Percentiles rank a stretch among this genome's conserved stretches.
Evolutionary conservation across 176 grass and related monocot species (phyloP).

Genomic region (Triticum dicoccoides): DNA sequence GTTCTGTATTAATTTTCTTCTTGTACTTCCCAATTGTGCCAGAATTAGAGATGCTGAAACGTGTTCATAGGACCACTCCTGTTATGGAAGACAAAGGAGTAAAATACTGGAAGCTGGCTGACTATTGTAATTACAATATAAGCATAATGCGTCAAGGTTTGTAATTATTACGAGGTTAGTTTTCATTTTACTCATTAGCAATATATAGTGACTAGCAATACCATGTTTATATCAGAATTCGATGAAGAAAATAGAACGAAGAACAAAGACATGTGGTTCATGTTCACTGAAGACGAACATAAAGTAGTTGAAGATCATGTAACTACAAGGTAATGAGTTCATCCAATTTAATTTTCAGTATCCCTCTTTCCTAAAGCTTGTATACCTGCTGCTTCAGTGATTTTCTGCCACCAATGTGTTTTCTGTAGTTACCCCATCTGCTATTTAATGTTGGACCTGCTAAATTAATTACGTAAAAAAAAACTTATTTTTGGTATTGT

Average conservation of each 20-base stretch:
- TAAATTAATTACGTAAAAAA: too few relatives aligned
- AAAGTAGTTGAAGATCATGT: slow-evolving; percentile 29
- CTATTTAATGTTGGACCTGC: neutral
- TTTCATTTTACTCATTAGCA: slow-evolving; percentile 10
- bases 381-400: neutral
- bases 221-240: slow-evolving; percentile 26
- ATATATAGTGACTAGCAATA: slow-evolving; percentile 16
- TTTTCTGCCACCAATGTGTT: neutral
- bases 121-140: slow-evolving; percentile 21
- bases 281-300: slow-evolving; percentile 38
- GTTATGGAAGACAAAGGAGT: slow-evolving; percentile 30
- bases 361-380: neutral
- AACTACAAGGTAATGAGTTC: slow-evolving; percentile 31
- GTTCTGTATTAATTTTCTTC: neutral
- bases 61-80: slow-evolving; percentile 39
- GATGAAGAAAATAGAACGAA: neutral
- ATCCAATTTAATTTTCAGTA: neutral
- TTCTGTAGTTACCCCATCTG: neutral
- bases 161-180: neutral
- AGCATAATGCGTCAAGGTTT: slow-evolving; percentile 44
- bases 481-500: too few relatives aligned
- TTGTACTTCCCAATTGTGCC: slow-evolving; percentile 20
- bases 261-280: slow-evolving; percentile 45
- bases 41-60: slow-evolving; percentile 31
- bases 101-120: slow-evolving; percentile 39